A percentile compares a stretch with the other conserved stretches of the same genome.
These are phyloP conservation scores for Pythium rhizo-oryzae DNA, from an alignment of 352 stramenopile species.

Conservation along the genomic window DNA sequence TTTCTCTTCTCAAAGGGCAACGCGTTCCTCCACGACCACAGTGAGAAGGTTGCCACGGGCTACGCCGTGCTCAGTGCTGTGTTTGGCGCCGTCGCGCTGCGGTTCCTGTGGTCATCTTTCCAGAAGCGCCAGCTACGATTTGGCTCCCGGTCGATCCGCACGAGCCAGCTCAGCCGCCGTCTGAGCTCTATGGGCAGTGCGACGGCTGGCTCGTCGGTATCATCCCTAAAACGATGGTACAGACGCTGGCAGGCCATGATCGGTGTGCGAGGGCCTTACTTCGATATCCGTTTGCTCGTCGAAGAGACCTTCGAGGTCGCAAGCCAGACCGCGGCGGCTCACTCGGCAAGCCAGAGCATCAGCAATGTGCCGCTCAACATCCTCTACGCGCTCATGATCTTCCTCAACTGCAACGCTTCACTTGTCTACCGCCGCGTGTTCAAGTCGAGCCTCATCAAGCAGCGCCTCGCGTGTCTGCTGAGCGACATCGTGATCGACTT, in stretches of 20 bases:
- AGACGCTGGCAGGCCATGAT: background rate
- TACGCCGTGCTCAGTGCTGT: conserved; percentile 3
- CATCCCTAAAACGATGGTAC: background rate
- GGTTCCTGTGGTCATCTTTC: background rate
- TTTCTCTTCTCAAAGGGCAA: conserved; percentile 13
- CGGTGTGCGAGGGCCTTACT: conserved; percentile 21
- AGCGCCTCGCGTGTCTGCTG: conserved; percentile 12
- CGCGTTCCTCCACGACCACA: conserved; percentile 6
- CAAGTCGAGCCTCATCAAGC: background rate
- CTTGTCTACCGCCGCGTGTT: background rate
- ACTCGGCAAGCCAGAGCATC: conserved; percentile 11
- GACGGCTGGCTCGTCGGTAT: too few species aligned
- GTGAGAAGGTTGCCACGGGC: background rate
- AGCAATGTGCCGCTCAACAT: conserved; percentile 18
- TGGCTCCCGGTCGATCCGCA: too few species aligned
- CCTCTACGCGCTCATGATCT: conserved; percentile 17
- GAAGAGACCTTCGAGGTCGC: conserved; percentile 5
- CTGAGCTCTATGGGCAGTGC: too few species aligned
- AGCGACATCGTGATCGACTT: conserved; percentile 20
- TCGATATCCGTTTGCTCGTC: conserved; percentile 12
- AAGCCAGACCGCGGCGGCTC: conserved; percentile 10
- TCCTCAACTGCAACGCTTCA: conserved; percentile 4
- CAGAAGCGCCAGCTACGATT: background rate
- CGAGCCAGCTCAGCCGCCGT: too few species aligned
- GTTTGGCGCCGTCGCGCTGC: background rate